Conservation (phyloP, 2,329 filamentous ascomycete species). For the Fusarium pininemorale region DNA sequence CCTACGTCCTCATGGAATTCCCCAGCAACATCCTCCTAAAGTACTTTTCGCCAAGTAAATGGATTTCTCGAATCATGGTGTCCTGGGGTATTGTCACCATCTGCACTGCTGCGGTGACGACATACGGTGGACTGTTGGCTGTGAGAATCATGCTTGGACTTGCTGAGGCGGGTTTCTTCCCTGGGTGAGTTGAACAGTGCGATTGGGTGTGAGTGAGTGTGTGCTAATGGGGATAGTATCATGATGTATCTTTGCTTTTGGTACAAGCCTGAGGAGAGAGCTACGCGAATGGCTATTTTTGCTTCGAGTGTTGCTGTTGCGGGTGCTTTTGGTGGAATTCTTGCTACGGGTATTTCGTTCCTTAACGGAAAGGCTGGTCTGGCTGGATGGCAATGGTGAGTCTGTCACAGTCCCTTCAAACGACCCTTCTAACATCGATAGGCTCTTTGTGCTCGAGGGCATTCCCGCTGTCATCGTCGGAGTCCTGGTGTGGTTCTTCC, state of each 20-base stretch:
- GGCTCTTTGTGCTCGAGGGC: slow-evolving; percentile 68
- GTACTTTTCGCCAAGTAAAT: slow-evolving; percentile 48
- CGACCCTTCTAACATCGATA: slow-evolving; percentile 39
- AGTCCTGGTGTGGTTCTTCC: slow-evolving; percentile 45
- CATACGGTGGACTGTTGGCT: slow-evolving; percentile 57
- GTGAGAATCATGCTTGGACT: slow-evolving; percentile 62
- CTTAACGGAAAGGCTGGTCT: slow-evolving; percentile 58
- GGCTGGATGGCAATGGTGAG: slow-evolving; percentile 60
- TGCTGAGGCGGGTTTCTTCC: slow-evolving; percentile 62
- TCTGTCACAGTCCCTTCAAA: rapidly evolving
- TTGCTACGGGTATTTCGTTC: slow-evolving; percentile 61
- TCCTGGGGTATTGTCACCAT: slow-evolving; percentile 61
- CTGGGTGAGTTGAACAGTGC: slow-evolving; percentile 41
- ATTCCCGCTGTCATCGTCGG: slow-evolving; percentile 44
- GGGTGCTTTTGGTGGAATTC: slow-evolving; percentile 68
- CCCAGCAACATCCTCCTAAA: slow-evolving; percentile 48
- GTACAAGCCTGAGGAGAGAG: slow-evolving; percentile 68
- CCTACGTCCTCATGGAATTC: slow-evolving; percentile 46
- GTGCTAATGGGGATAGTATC: slow-evolving; percentile 42
- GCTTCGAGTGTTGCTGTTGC: slow-evolving; percentile 67
- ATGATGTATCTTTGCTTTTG: slow-evolving; percentile 70
- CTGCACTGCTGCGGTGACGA: slow-evolving; percentile 57
- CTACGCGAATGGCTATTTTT: slow-evolving; percentile 67
- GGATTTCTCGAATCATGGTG: slow-evolving; percentile 52
- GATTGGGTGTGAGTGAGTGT: no score